Evolutionary conservation across 2,329 filamentous ascomycete species (phyloP), one percentile per base, ranked within the genome.

Genomic region (Fusarium bulbicola): DNA sequence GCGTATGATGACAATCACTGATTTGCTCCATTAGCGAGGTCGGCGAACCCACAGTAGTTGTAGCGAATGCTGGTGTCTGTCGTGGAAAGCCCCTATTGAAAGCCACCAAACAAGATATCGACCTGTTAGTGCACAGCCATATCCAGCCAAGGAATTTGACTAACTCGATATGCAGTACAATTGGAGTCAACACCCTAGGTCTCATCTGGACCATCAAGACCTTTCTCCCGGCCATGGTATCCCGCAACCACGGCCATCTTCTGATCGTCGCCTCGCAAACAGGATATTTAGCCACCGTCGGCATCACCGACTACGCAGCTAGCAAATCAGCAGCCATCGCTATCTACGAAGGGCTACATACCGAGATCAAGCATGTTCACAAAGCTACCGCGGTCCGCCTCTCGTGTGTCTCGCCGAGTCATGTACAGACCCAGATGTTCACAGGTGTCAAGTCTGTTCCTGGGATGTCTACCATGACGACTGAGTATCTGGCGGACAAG

Each of bases 81-180:
- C 50, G 50, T 16, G 50, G 50, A 36, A 53, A 53, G 20, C 50
- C 50, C 3, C 18, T 53, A 7, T 16, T 53, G 7, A 53, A 53
- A 0, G 50, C 50, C 6, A 37, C 32, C 4, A 21, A 53, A 13
- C 24, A 37, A 12, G 50, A 53, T 13, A 1, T 53, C 10, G 14
- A 50, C 9, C 30, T 34, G 47, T 34, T 20, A 50, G 47, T 50
- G 15, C 3, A 24, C 28, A 13, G 2, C 3, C 7, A 10, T 18
- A 13, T 16, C 5, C 3, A 4, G 1, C 0, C 20, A 12, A 30
- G 0, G 3, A 18, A 7, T 0, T 20, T 5, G 1, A 13, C 24
- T 37, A 13, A 53, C 14, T 4, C 3, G 0, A 1, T 21, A 6
- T 12, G 2, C 2, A 37, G 50, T 4, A 53, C 50, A 16, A 28